phyloP scores from a whole-genome alignment of 1,284 basidiomycete species.

The Sanghuangporus weigelae region DNA sequence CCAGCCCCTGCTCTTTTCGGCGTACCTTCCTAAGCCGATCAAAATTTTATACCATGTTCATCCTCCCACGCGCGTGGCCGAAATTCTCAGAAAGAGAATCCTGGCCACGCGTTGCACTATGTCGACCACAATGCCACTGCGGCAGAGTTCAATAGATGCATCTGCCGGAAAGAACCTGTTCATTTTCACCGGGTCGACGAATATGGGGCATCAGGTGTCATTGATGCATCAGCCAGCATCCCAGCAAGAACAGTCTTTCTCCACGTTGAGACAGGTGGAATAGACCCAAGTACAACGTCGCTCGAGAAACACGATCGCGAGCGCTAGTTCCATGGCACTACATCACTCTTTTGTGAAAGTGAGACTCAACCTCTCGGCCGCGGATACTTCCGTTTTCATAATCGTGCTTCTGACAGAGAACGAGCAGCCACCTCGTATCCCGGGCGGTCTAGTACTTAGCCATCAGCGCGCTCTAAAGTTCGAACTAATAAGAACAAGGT shows the following conservation, averaged over 20 bases:
- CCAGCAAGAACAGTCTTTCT: neutral
- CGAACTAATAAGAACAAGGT: neutral
- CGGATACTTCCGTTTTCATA: neutral
- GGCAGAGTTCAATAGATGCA: neutral
- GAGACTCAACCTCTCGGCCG: neutral
- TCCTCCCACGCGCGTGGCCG: neutral
- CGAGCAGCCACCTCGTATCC: conserved; percentile 1
- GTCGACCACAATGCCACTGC: neutral
- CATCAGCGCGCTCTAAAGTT: neutral
- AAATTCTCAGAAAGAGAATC: neutral
- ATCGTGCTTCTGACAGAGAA: neutral
- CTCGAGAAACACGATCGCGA: neutral
- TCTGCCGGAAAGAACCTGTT: neutral
- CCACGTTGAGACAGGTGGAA: conserved; percentile 1
- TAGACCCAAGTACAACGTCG: conserved; percentile 3
- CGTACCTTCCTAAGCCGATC: neutral
- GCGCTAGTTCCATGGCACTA: neutral
- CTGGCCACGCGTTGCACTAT: neutral
- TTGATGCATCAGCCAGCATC: conserved; percentile 1
- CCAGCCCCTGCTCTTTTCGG: neutral
- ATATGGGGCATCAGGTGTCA: neutral
- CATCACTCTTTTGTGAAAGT: neutral
- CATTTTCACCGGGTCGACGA: neutral
- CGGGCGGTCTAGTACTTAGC: neutral
- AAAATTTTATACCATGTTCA: neutral